These are phyloP conservation scores for Pyronema omphalodes DNA, from an alignment of 495 filamentous ascomycete genomes.

Conservation along the genomic window DNA sequence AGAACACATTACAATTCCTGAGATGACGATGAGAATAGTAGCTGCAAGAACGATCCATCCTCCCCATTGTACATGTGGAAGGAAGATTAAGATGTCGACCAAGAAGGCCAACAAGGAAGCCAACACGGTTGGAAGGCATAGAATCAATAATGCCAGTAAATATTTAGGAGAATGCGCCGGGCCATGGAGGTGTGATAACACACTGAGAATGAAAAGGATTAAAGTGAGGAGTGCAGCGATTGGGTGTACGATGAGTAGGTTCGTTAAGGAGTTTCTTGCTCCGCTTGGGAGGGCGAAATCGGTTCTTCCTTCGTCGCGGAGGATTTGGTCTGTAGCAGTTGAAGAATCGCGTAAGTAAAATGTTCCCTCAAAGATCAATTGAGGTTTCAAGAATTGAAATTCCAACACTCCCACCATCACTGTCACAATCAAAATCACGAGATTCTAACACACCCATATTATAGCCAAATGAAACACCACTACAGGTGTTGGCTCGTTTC, in stretches of 20 bases:
- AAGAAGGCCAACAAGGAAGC: conserved; percentile 76
- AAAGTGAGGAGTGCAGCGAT: conserved; percentile 74
- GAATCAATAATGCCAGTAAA: conserved; percentile 63
- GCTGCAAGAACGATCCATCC: conserved; percentile 88
- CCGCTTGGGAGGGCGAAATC: conserved; percentile 57
- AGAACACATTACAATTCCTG: conserved; percentile 78
- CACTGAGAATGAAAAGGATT: conserved; percentile 61
- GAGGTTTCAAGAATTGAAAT: neutral
- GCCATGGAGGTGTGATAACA: conserved; percentile 67
- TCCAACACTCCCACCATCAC: neutral
- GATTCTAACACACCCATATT: conserved; percentile 46
- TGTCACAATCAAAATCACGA: conserved; percentile 4
- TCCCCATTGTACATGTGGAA: conserved; percentile 84
- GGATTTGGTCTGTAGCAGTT: neutral
- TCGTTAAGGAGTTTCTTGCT: conserved; percentile 69
- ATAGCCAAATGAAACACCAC: conserved; percentile 66
- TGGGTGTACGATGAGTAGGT: conserved; percentile 82
- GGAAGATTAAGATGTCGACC: conserved; percentile 88
- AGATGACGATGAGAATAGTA: conserved; percentile 67
- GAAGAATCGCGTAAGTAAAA: conserved; percentile 4
- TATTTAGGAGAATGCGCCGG: conserved; percentile 89
- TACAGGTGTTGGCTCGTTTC: conserved; percentile 33
- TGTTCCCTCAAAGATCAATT: neutral
- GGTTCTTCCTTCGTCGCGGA: conserved; percentile 4
- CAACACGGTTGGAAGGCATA: conserved; percentile 68